Base-by-base conservation (phyloP, 176 grass and related monocot species). In the Raddia distichophylla region DNA sequence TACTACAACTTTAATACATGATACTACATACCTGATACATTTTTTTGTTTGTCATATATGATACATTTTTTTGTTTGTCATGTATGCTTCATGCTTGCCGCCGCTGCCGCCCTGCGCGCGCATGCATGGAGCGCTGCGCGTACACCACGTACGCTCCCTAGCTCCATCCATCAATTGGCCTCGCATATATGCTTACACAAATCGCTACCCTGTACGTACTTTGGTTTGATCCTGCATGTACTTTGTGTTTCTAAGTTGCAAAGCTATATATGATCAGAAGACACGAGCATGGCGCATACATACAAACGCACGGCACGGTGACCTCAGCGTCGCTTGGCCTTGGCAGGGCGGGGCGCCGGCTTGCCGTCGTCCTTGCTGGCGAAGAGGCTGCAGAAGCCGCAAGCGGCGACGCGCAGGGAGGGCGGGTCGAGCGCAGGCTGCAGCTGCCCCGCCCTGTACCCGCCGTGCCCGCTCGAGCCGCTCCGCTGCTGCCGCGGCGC, bases 311-410 rank as follows among this genome's bases (percentile, higher is more conserved):
- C 9, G 22, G 2, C 17, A 4, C 55, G 18, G 69, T 7, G 42
- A 7, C 54, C 50, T 81, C 78, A 77, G 48, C 83, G 78, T 11
- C 87, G 87, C 27, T 76, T 66, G 32, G 14, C 70, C 70, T 60
- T 71, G 87, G 47, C 70, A 10, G 27, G 27, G 45, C 68, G 20
- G 5, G 68, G 6, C 50, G 40, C 7, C 51, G 5, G 52, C 70
- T 76, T 82, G 37, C 37, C 4, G 2, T 40, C 37, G 62, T 81
- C 78, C 86, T 93, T 97, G 76, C 75, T 72, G n/a, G n/a, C 27
- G 78, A 97, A 97, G 81, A 97, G 75, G 44, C 55, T 64, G 84
- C 94, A 97, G 87, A 90, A 88, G 59, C 94, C 91, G 71, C 94
- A 97, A 7, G 78, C 78, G 44, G 91, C 86, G 50, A 97, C 84